These are phyloP conservation scores for Pelagophyceae sp. DNA, from an alignment of 352 stramenopile species.

Conservation along the genomic window DNA sequence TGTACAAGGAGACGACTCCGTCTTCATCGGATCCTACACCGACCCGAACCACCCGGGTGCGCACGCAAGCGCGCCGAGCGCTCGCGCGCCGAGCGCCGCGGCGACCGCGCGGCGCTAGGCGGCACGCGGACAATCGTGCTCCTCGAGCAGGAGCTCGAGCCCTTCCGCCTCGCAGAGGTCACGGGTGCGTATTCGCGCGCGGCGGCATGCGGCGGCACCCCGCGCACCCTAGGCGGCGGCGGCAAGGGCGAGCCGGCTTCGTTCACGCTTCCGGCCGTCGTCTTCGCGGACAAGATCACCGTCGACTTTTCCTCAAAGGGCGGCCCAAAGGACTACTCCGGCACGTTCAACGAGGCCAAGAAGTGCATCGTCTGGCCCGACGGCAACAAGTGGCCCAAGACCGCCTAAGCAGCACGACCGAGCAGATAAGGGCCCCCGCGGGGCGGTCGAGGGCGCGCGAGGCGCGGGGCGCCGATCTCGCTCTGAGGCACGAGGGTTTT, in stretches of 20 bases:
- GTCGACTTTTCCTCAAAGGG: constrained; percentile 14
- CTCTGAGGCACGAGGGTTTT: too few relatives aligned
- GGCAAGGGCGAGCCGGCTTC: not conserved
- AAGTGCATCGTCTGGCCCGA: constrained; percentile 10
- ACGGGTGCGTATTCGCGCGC: too few relatives aligned
- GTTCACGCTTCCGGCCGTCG: not conserved
- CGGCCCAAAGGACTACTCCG: not conserved
- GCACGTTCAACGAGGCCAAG: not conserved
- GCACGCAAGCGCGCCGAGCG: too few relatives aligned
- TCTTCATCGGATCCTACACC: constrained; percentile 3
- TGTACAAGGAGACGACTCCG: not conserved
- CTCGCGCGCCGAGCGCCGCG: too few relatives aligned
- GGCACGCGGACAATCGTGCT: not conserved
- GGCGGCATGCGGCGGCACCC: too few relatives aligned
- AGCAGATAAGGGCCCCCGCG: too few relatives aligned
- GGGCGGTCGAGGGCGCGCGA: too few relatives aligned
- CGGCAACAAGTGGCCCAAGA: constrained; percentile 18
- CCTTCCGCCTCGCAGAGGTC: constrained; percentile 4
- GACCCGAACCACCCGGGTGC: constrained; percentile 15
- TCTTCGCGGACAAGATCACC: constrained; percentile 9
- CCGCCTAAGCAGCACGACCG: too few relatives aligned
- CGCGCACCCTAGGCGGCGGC: too few relatives aligned
- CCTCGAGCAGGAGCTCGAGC: not conserved
- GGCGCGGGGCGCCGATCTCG: too few relatives aligned
- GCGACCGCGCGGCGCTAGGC: too few relatives aligned